Conservation (phyloP, 1,284 basidiomycete species). For the Ganoderma leucocontextum region DNA sequence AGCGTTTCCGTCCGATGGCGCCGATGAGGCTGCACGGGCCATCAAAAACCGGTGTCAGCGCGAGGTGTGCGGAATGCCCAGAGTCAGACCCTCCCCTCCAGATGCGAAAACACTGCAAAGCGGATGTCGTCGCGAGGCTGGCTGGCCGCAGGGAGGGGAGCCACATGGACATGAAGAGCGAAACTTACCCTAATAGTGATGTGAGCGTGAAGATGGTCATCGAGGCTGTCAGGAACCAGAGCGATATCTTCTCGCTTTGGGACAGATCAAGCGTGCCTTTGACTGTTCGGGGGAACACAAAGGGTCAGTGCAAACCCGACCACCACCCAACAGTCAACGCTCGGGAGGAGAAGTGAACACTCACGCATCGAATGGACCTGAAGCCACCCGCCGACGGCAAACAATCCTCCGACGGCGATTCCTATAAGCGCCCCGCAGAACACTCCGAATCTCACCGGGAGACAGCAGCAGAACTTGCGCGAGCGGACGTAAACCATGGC, state of each 20-base stretch:
- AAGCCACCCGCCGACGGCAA: slow-evolving; percentile 55
- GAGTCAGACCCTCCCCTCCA: not conserved
- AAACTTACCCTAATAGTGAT: slow-evolving; percentile 58
- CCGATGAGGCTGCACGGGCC: slow-evolving; percentile 53
- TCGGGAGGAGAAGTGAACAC: slow-evolving; percentile 18
- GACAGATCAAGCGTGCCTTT: slow-evolving; percentile 36
- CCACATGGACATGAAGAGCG: not conserved
- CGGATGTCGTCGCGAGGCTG: not conserved
- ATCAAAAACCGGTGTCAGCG: slow-evolving; percentile 4
- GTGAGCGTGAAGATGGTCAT: slow-evolving; percentile 57
- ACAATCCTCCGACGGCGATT: slow-evolving; percentile 51
- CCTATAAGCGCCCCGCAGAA: slow-evolving; percentile 61
- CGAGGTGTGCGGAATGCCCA: not conserved
- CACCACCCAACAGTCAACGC: not conserved
- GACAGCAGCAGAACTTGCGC: slow-evolving; percentile 64
- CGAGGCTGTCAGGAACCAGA: slow-evolving; percentile 55
- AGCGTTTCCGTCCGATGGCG: slow-evolving; percentile 50
- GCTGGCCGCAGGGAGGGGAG: not conserved
- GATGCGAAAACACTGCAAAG: not conserved
- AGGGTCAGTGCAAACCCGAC: not conserved
- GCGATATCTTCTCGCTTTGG: slow-evolving; percentile 49
- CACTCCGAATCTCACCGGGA: slow-evolving; percentile 68
- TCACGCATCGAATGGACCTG: slow-evolving; percentile 36
- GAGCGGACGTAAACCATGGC: slow-evolving; percentile 42
- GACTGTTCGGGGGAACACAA: slow-evolving; percentile 21